A percentile compares a stretch with the other conserved stretches of the same genome.
These are phyloP conservation scores for Paxillus involutus DNA, from an alignment of 768 basidiomycete genomes.

Conservation along the genomic window DNA sequence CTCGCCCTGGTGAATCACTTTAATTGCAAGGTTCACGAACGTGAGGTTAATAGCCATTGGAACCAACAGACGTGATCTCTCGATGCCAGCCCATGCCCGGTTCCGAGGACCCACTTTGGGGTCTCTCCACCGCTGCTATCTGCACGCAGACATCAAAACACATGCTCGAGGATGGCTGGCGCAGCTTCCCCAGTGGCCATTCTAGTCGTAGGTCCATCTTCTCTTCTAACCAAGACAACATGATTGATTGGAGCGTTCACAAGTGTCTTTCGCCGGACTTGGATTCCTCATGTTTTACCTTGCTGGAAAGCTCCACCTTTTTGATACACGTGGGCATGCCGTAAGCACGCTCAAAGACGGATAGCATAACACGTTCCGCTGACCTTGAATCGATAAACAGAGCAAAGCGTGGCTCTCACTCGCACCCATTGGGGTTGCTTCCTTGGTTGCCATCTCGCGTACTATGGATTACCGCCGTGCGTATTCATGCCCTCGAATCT, in stretches of 20 bases:
- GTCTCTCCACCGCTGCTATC: slow-evolving; percentile 66
- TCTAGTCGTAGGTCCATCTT: slow-evolving; percentile 62
- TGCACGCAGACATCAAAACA: slow-evolving; percentile 69
- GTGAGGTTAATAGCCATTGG: neutral
- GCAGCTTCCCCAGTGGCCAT: slow-evolving; percentile 91
- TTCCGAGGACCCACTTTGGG: slow-evolving; percentile 64
- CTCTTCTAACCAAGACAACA: neutral
- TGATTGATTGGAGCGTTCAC: neutral
- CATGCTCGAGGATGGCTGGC: slow-evolving; percentile 77
- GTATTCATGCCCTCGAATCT: slow-evolving; percentile 22
- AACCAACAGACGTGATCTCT: slow-evolving; percentile 23
- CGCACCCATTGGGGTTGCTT: slow-evolving; percentile 70
- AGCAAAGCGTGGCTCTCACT: slow-evolving; percentile 82
- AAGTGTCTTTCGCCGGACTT: slow-evolving; percentile 90
- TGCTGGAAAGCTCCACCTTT: slow-evolving; percentile 88
- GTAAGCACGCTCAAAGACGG: slow-evolving; percentile 36
- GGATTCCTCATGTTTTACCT: slow-evolving; percentile 88
- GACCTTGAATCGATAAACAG: slow-evolving; percentile 28
- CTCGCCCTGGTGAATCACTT: slow-evolving; percentile 65
- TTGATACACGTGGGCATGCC: slow-evolving; percentile 74
- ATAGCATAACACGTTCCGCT: slow-evolving; percentile 7
- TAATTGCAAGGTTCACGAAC: neutral
- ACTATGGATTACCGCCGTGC: slow-evolving; percentile 90
- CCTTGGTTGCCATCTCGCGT: slow-evolving; percentile 76
- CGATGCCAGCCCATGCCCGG: slow-evolving; percentile 66